phyloP scores from a whole-genome alignment of 129 eudicot species.

The Flaveria trinervia region DNA sequence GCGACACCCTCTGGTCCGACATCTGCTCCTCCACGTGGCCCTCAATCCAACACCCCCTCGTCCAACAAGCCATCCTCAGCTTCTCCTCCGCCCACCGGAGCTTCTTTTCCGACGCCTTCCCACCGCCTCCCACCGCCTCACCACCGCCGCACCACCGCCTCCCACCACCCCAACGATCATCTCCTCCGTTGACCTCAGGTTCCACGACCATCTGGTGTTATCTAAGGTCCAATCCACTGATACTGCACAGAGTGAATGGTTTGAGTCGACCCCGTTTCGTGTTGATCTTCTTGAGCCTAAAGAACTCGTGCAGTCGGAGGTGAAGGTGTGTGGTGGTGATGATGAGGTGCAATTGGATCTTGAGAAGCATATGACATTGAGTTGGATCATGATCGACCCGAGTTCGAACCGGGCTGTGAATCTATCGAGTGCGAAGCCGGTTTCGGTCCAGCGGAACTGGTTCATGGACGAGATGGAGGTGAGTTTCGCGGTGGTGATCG shows the following conservation, averaged over 20 bases:
- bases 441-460: constrained; percentile 39
- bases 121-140: neutral
- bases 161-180: constrained; percentile 19
- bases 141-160: neutral
- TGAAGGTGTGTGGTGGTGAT: constrained; percentile 18
- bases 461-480: constrained; percentile 40
- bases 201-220: constrained; percentile 6
- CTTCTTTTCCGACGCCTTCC: constrained; percentile 35
- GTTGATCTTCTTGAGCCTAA: constrained; percentile 39
- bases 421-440: constrained; percentile 34
- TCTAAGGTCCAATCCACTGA: constrained; percentile 30
- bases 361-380: constrained; percentile 19
- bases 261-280: constrained; percentile 31
- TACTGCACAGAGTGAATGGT: constrained; percentile 33
- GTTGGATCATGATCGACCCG: constrained; percentile 46
- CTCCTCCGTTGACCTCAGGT: constrained; percentile 34
- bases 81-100: constrained; percentile 51
- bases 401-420: constrained; percentile 32
- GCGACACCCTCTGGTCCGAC: constrained; percentile 45
- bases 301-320: constrained; percentile 25
- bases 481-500: constrained; percentile 28
- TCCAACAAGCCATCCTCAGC: constrained; percentile 8
- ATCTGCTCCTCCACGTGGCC: constrained; percentile 57
- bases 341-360: neutral
- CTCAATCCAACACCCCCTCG: constrained; percentile 19